Conservation (phyloP, 208 protist species). For the Leishmania amazonensis region DNA sequence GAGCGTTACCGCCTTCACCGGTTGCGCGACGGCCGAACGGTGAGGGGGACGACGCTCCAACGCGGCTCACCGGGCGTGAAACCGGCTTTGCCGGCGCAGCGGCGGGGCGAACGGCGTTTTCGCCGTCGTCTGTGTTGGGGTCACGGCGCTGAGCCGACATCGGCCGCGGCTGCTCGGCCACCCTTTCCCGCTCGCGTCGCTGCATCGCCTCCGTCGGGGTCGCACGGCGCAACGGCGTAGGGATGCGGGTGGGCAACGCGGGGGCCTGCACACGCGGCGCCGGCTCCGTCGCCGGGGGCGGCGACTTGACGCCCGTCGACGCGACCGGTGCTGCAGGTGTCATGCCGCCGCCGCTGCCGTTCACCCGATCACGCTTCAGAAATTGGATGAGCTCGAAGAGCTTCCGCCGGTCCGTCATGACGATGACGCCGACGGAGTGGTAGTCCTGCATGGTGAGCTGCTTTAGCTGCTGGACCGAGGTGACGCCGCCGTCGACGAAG, state of each 20-base stretch:
- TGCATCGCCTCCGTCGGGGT: constrained; percentile 21
- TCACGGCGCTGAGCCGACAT: constrained; percentile 50
- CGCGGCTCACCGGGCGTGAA: constrained; percentile 72
- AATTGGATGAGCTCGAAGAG: constrained; percentile 94
- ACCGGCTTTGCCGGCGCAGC: constrained; percentile 37
- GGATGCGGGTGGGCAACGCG: constrained; percentile 25
- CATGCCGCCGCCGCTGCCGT: constrained; percentile 14
- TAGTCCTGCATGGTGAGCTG: constrained; percentile 93
- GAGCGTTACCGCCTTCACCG: constrained; percentile 19
- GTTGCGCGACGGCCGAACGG: constrained; percentile 41
- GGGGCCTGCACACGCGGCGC: constrained; percentile 23
- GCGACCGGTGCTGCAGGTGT: background rate
- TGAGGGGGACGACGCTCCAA: constrained; percentile 54
- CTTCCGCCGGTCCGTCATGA: constrained; percentile 91
- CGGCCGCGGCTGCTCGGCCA: constrained; percentile 22
- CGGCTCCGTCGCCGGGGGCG: constrained; percentile 27
- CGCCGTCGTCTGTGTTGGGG: constrained; percentile 40
- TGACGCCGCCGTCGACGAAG: constrained; percentile 79
- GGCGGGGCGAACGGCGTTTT: constrained; percentile 18
- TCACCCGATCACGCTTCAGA: constrained; percentile 78
- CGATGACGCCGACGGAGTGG: constrained; percentile 87
- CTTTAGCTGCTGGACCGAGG: constrained; percentile 76
- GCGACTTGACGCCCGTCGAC: constrained; percentile 14
- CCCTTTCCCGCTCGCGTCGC: constrained; percentile 28
- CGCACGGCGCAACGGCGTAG: constrained; percentile 29